A percentile compares a stretch with the other conserved stretches of the same genome.
These are phyloP conservation scores for Colletotrichum lindemuthianum DNA, from an alignment of 2,329 filamentous ascomycete genomes.

Conservation along the genomic window DNA sequence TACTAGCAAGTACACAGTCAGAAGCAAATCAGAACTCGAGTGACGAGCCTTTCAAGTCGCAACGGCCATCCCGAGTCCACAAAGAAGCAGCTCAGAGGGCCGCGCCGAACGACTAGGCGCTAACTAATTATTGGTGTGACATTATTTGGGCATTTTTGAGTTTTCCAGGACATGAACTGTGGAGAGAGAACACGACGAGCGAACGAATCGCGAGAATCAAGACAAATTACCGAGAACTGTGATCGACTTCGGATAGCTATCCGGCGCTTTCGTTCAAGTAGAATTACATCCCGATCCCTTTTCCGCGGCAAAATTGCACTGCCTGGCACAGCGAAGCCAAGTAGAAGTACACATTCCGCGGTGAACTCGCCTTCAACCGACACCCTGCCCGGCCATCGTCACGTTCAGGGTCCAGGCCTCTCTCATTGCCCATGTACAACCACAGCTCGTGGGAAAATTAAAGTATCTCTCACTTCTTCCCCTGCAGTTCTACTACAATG, in stretches of 20 bases:
- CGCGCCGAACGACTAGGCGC: neutral
- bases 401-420: too few relatives aligned
- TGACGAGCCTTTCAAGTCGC: neutral
- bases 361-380: neutral
- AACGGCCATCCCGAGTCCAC: slow-evolving; percentile 5
- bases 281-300: neutral
- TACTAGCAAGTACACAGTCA: too few relatives aligned
- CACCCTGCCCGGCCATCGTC: too few relatives aligned
- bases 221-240: neutral
- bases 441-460: too few relatives aligned
- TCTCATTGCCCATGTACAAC: too few relatives aligned
- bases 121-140: too few relatives aligned
- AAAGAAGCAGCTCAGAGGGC: neutral
- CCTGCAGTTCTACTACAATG: too few relatives aligned
- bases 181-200: too few relatives aligned
- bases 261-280: neutral
- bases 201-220: neutral
- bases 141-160: too few relatives aligned
- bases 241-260: neutral
- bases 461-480: too few relatives aligned
- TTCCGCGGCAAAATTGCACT: neutral
- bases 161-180: too few relatives aligned
- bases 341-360: neutral
- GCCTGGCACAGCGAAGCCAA: neutral
- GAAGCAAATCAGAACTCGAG: neutral